phyloP scores from a whole-genome alignment of 192 early-diverging fungal genomes.

The Lobosporangium transversale region DNA sequence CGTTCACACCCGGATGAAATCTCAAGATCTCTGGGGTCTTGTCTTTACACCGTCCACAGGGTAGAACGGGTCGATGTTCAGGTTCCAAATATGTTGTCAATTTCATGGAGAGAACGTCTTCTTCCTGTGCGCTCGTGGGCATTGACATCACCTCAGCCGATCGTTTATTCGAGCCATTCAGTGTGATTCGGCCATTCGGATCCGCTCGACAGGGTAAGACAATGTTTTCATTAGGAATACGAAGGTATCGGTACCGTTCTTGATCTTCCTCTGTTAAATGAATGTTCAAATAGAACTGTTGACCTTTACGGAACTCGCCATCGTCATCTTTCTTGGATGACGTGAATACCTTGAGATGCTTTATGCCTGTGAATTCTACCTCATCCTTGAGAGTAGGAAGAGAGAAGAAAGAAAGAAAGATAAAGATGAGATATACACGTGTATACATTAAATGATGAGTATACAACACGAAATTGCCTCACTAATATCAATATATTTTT shows the following conservation, averaged over 20 bases:
- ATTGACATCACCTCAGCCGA: slow-evolving; percentile 27
- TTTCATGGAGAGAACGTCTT: slow-evolving; percentile 46
- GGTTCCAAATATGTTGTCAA: slow-evolving; percentile 46
- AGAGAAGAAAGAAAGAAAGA: neutral
- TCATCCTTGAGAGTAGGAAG: slow-evolving; percentile 12
- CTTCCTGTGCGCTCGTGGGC: slow-evolving; percentile 51
- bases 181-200: slow-evolving; percentile 18
- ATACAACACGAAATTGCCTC: too few species aligned
- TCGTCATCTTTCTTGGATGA: slow-evolving; percentile 54
- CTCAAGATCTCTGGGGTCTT: slow-evolving; percentile 51
- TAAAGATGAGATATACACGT: too few species aligned
- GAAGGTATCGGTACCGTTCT: slow-evolving; percentile 41
- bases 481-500: too few species aligned
- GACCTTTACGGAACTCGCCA: slow-evolving; percentile 52
- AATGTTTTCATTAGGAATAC: slow-evolving; percentile 48
- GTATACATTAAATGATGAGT: too few species aligned
- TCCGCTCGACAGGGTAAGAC: slow-evolving; percentile 44
- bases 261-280: slow-evolving; percentile 34
- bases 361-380: slow-evolving; percentile 24
- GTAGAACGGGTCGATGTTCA: slow-evolving; percentile 45
- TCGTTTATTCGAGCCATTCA: slow-evolving; percentile 48
- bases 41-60: slow-evolving; percentile 51
- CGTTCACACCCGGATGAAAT: slow-evolving; percentile 49
- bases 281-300: slow-evolving; percentile 50
- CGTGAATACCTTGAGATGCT: slow-evolving; percentile 49